Percentiles rank a stretch among this genome's conserved stretches.
These are phyloP conservation scores for Francoa sonchifolia DNA, from an alignment of 441 rosid species.

Conservation along the genomic window DNA sequence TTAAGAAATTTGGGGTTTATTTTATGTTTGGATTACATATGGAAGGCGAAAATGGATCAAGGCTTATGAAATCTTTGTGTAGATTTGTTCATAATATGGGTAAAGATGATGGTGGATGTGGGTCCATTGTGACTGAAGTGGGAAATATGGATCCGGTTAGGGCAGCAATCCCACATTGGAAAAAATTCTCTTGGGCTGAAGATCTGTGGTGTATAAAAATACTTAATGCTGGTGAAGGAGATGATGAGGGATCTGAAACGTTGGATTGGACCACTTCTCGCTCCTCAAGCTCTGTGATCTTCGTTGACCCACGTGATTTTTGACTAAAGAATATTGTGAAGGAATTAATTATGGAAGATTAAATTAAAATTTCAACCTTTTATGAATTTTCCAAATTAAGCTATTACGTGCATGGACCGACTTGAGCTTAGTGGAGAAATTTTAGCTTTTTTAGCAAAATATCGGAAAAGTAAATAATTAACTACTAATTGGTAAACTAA, in stretches of 20 bases:
- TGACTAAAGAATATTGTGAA: constrained; percentile 15
- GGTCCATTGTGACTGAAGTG: constrained; percentile 49
- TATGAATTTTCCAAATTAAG: too few species aligned
- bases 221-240: constrained; percentile 8
- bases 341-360: too few species aligned
- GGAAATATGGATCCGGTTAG: constrained; percentile 41
- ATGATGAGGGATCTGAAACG: constrained; percentile 9
- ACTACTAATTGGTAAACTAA: too few species aligned
- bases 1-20: constrained; percentile 47
- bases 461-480: too few species aligned
- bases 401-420: too few species aligned
- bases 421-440: too few species aligned
- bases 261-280: constrained; percentile 36
- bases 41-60: constrained; percentile 38
- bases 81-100: constrained; percentile 52
- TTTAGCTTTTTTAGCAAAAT: too few species aligned
- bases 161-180: constrained; percentile 62
- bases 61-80: constrained; percentile 47
- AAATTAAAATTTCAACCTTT: too few species aligned
- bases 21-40: constrained; percentile 49
- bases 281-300: constrained; percentile 28
- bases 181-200: constrained; percentile 47
- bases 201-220: constrained; percentile 68
- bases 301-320: constrained; percentile 72
- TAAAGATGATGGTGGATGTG: constrained; percentile 42